Evolutionary conservation across 441 rosid species (phyloP).

Genomic region (Pelargonium fulgidum): DNA sequence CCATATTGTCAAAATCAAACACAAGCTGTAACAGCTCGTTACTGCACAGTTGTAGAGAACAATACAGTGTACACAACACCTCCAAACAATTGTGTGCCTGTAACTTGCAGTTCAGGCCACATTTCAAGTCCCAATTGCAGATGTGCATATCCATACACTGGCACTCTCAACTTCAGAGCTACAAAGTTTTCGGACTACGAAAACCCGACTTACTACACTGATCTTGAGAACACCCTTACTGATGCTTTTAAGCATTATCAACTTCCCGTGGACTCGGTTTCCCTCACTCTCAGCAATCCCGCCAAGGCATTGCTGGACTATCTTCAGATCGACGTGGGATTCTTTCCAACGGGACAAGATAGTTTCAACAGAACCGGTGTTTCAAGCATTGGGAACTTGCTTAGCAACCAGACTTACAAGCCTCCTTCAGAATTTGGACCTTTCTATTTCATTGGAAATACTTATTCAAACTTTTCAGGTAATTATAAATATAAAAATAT

Average conservation of each 20-base stretch:
- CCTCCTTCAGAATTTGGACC: conserved; percentile 57
- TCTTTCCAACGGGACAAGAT: conserved; percentile 45
- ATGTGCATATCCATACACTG: conserved; percentile 49
- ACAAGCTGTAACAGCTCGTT: conserved; percentile 6
- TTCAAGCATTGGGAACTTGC: conserved; percentile 28
- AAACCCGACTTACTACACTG: conserved; percentile 25
- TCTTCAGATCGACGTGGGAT: conserved; percentile 32
- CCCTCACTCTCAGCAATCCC: conserved; percentile 35
- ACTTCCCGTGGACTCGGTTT: conserved; percentile 57
- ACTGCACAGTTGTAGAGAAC: conserved; percentile 30
- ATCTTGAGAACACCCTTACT: conserved; percentile 26
- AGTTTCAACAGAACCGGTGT: conserved; percentile 32
- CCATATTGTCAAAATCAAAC: conserved; percentile 43
- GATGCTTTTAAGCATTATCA: conserved; percentile 15
- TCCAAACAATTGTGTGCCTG: conserved; percentile 30
- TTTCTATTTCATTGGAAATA: conserved; percentile 28
- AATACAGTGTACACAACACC: conserved; percentile 30
- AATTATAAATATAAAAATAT: conserved; percentile 12
- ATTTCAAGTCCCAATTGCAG: conserved; percentile 45
- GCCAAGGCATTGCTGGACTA: conserved; percentile 29
- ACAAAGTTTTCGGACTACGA: conserved; percentile 50
- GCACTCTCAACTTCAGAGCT: conserved; percentile 48
- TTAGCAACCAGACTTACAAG: conserved; percentile 48
- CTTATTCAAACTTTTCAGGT: conserved; percentile 34
- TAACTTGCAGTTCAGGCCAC: conserved; percentile 28